These are phyloP conservation scores for Globisporangium mamillatum DNA, from an alignment of 352 stramenopile genomes.

Conservation along the genomic window DNA sequence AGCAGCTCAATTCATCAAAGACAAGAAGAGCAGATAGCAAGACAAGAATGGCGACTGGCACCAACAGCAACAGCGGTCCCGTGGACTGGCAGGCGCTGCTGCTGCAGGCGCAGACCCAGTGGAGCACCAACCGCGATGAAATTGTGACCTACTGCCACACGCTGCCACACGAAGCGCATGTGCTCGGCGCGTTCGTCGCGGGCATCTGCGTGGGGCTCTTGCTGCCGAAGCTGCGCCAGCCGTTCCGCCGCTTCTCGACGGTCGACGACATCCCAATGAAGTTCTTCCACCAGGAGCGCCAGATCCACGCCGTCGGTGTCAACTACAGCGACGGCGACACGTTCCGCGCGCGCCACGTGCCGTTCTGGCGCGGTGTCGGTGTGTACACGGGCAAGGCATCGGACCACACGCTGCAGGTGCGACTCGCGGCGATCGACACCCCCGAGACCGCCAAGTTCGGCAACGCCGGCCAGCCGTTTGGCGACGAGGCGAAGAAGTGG, in stretches of 20 bases:
- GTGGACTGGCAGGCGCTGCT: conserved; percentile 20
- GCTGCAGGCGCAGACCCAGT: conserved; percentile 14
- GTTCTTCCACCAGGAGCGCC: conserved; percentile 63
- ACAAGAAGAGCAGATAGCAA: not conserved
- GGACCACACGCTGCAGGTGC: conserved; percentile 83
- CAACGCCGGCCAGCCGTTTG: conserved; percentile 69
- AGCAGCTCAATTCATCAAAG: not conserved
- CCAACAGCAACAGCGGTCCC: not conserved
- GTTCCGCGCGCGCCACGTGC: conserved; percentile 71
- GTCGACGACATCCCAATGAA: conserved; percentile 76
- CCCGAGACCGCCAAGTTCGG: conserved; percentile 87
- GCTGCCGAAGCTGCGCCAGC: conserved; percentile 50
- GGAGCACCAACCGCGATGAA: conserved; percentile 1
- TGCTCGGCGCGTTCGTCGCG: conserved; percentile 49
- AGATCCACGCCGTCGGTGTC: conserved; percentile 49
- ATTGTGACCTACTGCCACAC: conserved; percentile 25
- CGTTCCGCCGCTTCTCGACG: conserved; percentile 69
- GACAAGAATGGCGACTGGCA: conserved; percentile 4
- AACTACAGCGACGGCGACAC: conserved; percentile 81
- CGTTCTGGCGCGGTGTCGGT: conserved; percentile 40
- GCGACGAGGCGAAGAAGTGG: conserved; percentile 78
- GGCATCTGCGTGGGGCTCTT: conserved; percentile 57
- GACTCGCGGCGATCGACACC: conserved; percentile 80
- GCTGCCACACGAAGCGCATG: conserved; percentile 35
- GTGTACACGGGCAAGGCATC: conserved; percentile 56